Conservation (phyloP, 2,329 filamentous ascomycete genomes). For the Daldinia sp. region DNA sequence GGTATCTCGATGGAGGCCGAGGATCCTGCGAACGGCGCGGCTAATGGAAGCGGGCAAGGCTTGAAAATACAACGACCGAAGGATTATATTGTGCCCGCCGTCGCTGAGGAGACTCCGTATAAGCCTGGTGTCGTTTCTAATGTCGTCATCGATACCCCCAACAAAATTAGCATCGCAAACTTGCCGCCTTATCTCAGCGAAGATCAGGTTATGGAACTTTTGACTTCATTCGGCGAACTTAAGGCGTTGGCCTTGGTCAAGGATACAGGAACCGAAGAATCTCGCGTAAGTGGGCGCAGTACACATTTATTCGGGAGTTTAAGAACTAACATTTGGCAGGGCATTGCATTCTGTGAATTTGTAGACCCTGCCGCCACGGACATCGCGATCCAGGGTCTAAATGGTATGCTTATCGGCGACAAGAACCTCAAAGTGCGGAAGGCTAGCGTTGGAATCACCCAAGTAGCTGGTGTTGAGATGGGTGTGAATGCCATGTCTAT, state of each 20-base stretch:
- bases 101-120: conserved; percentile 77
- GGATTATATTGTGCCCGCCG: conserved; percentile 93
- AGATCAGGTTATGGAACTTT: conserved; percentile 89
- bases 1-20: conserved; percentile 88
- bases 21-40: conserved; percentile 66
- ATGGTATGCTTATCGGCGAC: conserved; percentile 93
- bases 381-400: conserved; percentile 88
- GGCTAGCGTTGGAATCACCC: conserved; percentile 93
- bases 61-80: conserved; percentile 88
- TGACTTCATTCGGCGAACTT: conserved; percentile 91
- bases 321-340: conserved; percentile 64
- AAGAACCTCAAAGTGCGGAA: conserved; percentile 86
- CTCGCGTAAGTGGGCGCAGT: conserved; percentile 72
- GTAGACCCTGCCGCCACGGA: conserved; percentile 80
- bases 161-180: conserved; percentile 94
- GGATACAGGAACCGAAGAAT: conserved; percentile 86
- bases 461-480: conserved; percentile 91
- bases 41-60: conserved; percentile 64
- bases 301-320: background rate
- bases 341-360: conserved; percentile 97
- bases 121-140: conserved; percentile 82
- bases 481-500: conserved; percentile 98
- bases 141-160: conserved; percentile 88
- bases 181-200: conserved; percentile 90
- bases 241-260: conserved; percentile 93